Evolutionary conservation across 352 stramenopile species (phyloP), one percentile per base, ranked within the genome.

Genomic region (Globisporangium rhizosaccharum): DNA sequence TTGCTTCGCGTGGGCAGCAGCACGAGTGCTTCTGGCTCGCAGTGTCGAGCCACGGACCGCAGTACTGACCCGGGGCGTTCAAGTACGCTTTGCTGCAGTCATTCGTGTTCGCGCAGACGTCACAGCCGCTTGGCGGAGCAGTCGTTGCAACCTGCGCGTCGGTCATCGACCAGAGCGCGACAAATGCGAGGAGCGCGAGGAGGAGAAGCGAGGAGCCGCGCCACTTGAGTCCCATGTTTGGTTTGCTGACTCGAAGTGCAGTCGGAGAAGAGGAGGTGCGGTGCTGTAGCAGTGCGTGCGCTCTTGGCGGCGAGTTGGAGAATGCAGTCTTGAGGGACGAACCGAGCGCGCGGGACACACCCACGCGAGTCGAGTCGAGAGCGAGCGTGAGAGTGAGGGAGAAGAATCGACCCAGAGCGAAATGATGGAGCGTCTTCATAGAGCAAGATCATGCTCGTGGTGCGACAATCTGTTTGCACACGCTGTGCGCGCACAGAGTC

Each of bases 1-100:
- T 69, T 11, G 72, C 67, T 26, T 47, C 63, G 47, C 59, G 53
- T 36, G 79, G 67, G 51, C 76, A 87, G 65, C 76, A 89, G 65
- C 80, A 90, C 20, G 73, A 59, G 41, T 68, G 66, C n/a, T 64
- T 64, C n/a, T 71, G 63, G 36, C 54, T 71, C 6, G 57, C 60
- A 30, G 59, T 54, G 66, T 75, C 68, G 39, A 88, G 64, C 73
- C 72, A 90, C 44, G 67, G 63, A 46, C 72, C 67, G 59, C 80
- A 90, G 62, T 71, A 90, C 54, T 83, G 50, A 11, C 75, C 80
- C 0, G 70, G 61, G 1, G 42, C 50, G 23, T 58, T 70, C 30
- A 84, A 62, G 64, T 78, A 90, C 18, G 77, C 80, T 50, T 68
- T 47, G n/a, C 56, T 65, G 65, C 80, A 90, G 46, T 79, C 63